Percentiles rank a stretch among this genome's conserved stretches.
These are phyloP conservation scores for Trichoderma virens DNA, from an alignment of 495 filamentous ascomycete genomes.

Conservation along the genomic window DNA sequence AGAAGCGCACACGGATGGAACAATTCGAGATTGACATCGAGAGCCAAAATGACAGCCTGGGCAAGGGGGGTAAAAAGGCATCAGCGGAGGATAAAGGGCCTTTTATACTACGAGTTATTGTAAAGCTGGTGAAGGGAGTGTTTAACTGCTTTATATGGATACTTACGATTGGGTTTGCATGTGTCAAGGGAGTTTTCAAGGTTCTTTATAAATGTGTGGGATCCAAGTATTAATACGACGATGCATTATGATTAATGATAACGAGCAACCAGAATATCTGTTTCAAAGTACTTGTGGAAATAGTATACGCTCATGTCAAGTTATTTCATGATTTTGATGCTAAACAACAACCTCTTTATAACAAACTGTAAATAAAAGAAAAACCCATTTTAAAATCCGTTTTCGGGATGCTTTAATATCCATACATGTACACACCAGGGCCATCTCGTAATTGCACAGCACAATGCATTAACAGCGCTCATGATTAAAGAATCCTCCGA, in stretches of 20 bases:
- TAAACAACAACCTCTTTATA: too few species aligned
- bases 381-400: background rate
- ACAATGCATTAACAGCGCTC: slow-evolving; percentile 8
- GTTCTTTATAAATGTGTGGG: slow-evolving; percentile 13
- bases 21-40: slow-evolving; percentile 51
- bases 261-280: slow-evolving; percentile 22
- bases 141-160: slow-evolving; percentile 43
- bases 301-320: background rate
- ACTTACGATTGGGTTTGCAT: slow-evolving; percentile 36
- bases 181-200: slow-evolving; percentile 28
- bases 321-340: background rate
- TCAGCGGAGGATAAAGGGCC: slow-evolving; percentile 34
- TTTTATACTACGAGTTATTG: slow-evolving; percentile 25
- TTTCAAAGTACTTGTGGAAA: background rate
- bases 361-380: too few species aligned
- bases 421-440: background rate
- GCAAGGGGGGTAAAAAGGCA: slow-evolving; percentile 24
- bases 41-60: slow-evolving; percentile 41
- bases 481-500: slow-evolving; percentile 12
- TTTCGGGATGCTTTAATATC: background rate
- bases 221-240: slow-evolving; percentile 12
- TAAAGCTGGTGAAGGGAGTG: slow-evolving; percentile 30
- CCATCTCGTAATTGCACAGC: slow-evolving; percentile 5
- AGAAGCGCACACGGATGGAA: slow-evolving; percentile 35
- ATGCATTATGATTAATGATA: slow-evolving; percentile 6